Base-by-base conservation (phyloP, 2,329 filamentous ascomycete genomes). In the Colletotrichum tofieldiae region DNA sequence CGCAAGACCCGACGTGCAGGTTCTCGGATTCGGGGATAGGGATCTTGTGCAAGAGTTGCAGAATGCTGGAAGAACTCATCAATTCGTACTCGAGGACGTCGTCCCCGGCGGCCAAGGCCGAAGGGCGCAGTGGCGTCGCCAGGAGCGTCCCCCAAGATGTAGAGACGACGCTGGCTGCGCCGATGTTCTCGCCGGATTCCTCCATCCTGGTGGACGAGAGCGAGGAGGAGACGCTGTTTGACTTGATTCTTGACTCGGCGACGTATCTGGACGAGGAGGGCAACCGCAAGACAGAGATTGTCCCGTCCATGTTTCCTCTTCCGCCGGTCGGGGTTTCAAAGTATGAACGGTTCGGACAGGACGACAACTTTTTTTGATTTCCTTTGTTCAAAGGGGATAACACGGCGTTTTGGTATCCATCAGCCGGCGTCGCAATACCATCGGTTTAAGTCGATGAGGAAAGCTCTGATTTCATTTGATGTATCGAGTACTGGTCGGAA, bases 1-100 rank as follows among this genome's bases (percentile, higher is more conserved):
- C 65, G 47, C 55, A 43, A 16, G 52, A 70, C 14, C 54, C 47
- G 37, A 61, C 59, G 3, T 72, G 59, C 16, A 52, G 70, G 39
- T 72, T 72, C n/a, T 72, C 70, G 29, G 70, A 72, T 32, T 72
- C 70, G 37, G 70, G 70, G 37, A 72, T 72, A 1, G 70, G 70
- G 7, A 72, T 72, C 20, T 59, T 72, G 35, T 72, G 70, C 12
- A 20, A 55, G 2, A 72, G 67, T 4, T 72, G 70, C 41, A 47
- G 70, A 23, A 72, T 72, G 70, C 59, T 72, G 12, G 70, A 72
- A 29, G 65, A 72, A 54, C 60, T 72, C 1, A 72, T 72, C 7
- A 72, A 69, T 39, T 72, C 70, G 32, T 72, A 72, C 47, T 72
- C 70, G 47, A 23, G 70, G 47, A 47, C 65, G 23, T 72, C 65